These are phyloP conservation scores for Metarhizium rileyi DNA, from an alignment of 2,329 filamentous ascomycete species.

Conservation along the genomic window DNA sequence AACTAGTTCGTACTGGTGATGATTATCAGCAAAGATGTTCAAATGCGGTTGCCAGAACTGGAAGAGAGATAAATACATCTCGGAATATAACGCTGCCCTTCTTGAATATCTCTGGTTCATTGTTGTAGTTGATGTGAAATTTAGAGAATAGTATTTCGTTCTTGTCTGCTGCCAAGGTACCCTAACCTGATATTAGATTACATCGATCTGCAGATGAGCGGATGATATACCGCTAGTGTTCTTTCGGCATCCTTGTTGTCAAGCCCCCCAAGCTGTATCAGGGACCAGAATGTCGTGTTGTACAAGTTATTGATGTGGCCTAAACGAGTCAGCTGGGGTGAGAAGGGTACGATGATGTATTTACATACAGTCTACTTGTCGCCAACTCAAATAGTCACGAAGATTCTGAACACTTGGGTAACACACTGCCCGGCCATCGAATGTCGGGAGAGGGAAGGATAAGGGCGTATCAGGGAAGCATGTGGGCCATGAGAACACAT, in stretches of 20 bases:
- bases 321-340: slow-evolving; percentile 27
- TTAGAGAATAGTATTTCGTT: slow-evolving; percentile 88
- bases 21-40: neutral
- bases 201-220: neutral
- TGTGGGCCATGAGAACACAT: slow-evolving; percentile 68
- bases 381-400: slow-evolving; percentile 92
- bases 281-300: slow-evolving; percentile 91
- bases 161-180: slow-evolving; percentile 78
- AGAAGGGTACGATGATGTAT: slow-evolving; percentile 8
- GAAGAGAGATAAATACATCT: slow-evolving; percentile 41
- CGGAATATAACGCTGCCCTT: slow-evolving; percentile 89
- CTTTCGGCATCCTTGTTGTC: slow-evolving; percentile 71
- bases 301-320: slow-evolving; percentile 98
- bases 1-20: slow-evolving; percentile 58
- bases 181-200: slow-evolving; percentile 36
- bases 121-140: slow-evolving; percentile 96
- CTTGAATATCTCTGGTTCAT: slow-evolving; percentile 83
- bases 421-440: slow-evolving; percentile 83
- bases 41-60: neutral
- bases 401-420: slow-evolving; percentile 79
- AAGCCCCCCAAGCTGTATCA: slow-evolving; percentile 71
- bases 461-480: slow-evolving; percentile 66
- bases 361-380: slow-evolving; percentile 81
- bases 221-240: slow-evolving; percentile 54
- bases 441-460: slow-evolving; percentile 69